A percentile compares a stretch with the other conserved stretches of the same genome.
These are phyloP conservation scores for Saccharum spontaneum DNA, from an alignment of 176 grass and related monocot genomes.

Conservation along the genomic window DNA sequence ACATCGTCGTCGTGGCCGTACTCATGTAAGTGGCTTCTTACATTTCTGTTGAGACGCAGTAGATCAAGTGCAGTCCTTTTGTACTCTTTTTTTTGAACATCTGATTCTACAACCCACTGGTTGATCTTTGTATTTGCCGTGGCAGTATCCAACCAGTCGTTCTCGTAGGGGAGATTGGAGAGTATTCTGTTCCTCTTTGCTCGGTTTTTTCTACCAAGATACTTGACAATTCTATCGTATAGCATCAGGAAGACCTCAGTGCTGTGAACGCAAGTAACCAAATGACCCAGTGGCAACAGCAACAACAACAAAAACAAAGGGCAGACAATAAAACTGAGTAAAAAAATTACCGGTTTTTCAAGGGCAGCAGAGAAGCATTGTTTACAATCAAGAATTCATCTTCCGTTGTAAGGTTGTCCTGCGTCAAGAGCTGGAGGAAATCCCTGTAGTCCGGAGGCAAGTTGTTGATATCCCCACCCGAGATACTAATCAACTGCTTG, in stretches of 20 bases:
- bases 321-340: background rate
- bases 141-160: too few relatives aligned
- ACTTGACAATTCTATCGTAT: background rate
- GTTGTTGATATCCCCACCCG: background rate
- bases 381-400: constrained; percentile 9
- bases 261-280: background rate
- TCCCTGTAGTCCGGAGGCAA: background rate
- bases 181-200: too few relatives aligned
- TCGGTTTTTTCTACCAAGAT: too few relatives aligned
- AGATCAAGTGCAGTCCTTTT: too few relatives aligned
- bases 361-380: background rate
- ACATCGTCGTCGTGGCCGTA: too few relatives aligned
- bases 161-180: too few relatives aligned
- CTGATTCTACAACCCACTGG: too few relatives aligned
- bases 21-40: too few relatives aligned
- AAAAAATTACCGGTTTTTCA: constrained; percentile 5
- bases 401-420: background rate
- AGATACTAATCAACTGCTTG: background rate
- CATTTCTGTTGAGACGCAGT: too few relatives aligned
- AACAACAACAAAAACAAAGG: background rate
- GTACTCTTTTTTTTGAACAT: too few relatives aligned
- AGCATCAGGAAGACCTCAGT: constrained; percentile 4
- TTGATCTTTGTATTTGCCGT: too few relatives aligned
- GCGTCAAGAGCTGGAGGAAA: background rate
- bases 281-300: background rate